Conservation (phyloP, 805 yeast species). For the Sugiyamaella valdiviana region DNA sequence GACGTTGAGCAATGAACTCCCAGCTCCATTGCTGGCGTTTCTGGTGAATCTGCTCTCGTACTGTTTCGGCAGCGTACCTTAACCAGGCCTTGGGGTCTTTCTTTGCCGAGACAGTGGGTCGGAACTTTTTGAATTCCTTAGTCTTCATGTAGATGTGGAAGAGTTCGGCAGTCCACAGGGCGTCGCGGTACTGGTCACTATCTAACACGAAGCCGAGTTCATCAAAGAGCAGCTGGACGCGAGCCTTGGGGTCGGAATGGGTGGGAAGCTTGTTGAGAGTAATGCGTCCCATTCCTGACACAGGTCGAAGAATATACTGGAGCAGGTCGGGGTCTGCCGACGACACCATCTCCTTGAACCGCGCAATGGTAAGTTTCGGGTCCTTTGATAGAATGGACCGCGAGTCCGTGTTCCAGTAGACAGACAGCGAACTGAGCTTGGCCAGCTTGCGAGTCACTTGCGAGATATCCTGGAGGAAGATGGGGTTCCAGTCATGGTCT, state of each 20-base stretch:
- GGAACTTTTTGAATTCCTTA: slow-evolving; percentile 59
- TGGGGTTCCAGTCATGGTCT: slow-evolving; percentile 76
- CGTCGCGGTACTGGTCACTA: slow-evolving; percentile 75
- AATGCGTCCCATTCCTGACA: slow-evolving; percentile 78
- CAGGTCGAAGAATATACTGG: slow-evolving; percentile 65
- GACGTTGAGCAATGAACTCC: slow-evolving; percentile 65
- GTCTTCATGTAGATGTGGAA: slow-evolving; percentile 75
- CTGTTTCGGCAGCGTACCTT: slow-evolving; percentile 68
- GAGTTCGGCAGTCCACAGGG: slow-evolving; percentile 73
- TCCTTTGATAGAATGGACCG: slow-evolving; percentile 40
- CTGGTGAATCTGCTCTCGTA: slow-evolving; percentile 74
- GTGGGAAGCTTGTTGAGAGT: slow-evolving; percentile 71
- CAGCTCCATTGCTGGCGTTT: slow-evolving; percentile 80
- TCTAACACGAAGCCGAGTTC: slow-evolving; percentile 85
- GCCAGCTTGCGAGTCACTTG: slow-evolving; percentile 67
- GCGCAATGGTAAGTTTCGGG: slow-evolving; percentile 29
- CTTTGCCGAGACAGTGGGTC: slow-evolving; percentile 48
- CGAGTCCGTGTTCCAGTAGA: slow-evolving; percentile 78
- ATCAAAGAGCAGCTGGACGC: slow-evolving; percentile 71
- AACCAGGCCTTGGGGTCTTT: slow-evolving; percentile 82
- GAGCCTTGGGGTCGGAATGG: slow-evolving; percentile 44
- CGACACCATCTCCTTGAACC: slow-evolving; percentile 31
- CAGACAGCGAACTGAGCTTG: slow-evolving; percentile 64
- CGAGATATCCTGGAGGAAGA: slow-evolving; percentile 68
- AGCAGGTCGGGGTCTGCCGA: slow-evolving; percentile 6